phyloP scores from a whole-genome alignment of 23 red algal genomes.

The Cyanidiococcus yangmingshanensis region DNA sequence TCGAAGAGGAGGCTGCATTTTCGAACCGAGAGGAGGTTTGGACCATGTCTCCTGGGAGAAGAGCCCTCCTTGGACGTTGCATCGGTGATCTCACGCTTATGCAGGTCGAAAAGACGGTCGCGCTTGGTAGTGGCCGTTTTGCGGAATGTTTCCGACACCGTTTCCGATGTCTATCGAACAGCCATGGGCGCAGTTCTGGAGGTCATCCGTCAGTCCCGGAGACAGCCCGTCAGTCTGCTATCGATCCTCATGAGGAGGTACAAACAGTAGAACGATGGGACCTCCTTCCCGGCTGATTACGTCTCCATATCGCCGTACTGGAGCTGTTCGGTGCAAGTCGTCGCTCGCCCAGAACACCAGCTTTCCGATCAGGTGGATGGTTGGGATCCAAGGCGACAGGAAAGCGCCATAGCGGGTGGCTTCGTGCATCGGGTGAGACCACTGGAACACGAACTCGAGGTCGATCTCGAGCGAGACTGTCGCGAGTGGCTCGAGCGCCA shows the following conservation, averaged over 20 bases:
- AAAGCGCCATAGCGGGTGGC: slow-evolving; percentile 41
- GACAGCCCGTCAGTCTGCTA: not conserved
- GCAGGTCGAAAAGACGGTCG: not conserved
- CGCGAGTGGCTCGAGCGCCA: slow-evolving; percentile 25
- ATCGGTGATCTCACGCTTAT: not conserved
- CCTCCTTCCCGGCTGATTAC: slow-evolving; percentile 36
- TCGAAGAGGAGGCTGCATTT: slow-evolving; percentile 32
- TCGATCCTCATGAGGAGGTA: not conserved
- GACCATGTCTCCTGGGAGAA: slow-evolving; percentile 20
- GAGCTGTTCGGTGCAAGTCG: slow-evolving; percentile 10
- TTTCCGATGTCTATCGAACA: not conserved
- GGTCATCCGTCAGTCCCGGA: not conserved
- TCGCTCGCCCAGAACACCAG: too few species aligned
- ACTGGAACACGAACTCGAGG: slow-evolving; percentile 4
- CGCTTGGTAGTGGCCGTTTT: not conserved
- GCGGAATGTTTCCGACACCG: not conserved
- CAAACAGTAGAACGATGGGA: not conserved
- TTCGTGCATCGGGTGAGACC: slow-evolving; percentile 28
- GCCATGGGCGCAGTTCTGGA: not conserved
- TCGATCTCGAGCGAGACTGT: slow-evolving; percentile 28
- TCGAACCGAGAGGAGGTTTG: slow-evolving; percentile 36
- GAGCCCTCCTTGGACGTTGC: slow-evolving; percentile 36
- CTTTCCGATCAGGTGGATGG: not conserved
- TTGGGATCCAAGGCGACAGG: not conserved
- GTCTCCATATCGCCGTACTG: slow-evolving; percentile 45